Evolutionary conservation across 2,329 filamentous ascomycete genomes (phyloP).

Genomic region (Arthrobotrys pseudoclavata): DNA sequence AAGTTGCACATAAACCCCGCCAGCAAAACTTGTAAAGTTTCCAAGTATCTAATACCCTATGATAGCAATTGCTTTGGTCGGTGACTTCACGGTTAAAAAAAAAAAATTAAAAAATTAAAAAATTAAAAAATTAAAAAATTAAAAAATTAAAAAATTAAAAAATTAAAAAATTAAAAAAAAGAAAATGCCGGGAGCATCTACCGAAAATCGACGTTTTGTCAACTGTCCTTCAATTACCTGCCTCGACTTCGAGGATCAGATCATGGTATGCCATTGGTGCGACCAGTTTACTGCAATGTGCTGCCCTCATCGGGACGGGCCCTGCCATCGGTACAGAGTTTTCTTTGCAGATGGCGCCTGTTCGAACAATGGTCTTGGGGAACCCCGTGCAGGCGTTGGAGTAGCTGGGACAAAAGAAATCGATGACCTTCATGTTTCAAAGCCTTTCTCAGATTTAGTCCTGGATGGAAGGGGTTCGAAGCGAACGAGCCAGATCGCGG

Average conservation of each 20-base stretch:
- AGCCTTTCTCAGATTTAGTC: conserved; percentile 10
- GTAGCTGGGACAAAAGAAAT: neutral
- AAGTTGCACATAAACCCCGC: too few relatives aligned
- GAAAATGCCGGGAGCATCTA: neutral
- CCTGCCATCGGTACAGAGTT: conserved; percentile 17
- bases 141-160: too few relatives aligned
- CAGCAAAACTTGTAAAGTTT: too few relatives aligned
- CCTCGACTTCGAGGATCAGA: neutral
- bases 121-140: too few relatives aligned
- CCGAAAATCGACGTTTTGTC: conserved; percentile 1
- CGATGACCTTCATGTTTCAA: conserved; percentile 4
- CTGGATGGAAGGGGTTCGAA: neutral
- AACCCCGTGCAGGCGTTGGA: conserved; percentile 29
- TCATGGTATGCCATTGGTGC: conserved; percentile 1
- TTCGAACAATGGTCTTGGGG: conserved; percentile 6
- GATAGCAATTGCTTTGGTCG: too few relatives aligned
- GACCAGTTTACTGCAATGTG: conserved; percentile 6
- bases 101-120: too few relatives aligned
- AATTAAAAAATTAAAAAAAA: too few relatives aligned
- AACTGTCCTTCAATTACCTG: conserved; percentile 12
- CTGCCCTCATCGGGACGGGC: conserved; percentile 4
- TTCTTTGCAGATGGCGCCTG: conserved; percentile 38
- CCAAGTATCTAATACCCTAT: too few relatives aligned
- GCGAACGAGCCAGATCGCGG: conserved; percentile 32
- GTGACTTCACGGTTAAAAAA: too few relatives aligned